Percentiles rank a stretch among this genome's conserved stretches.
Conservation (phyloP, 176 grass and related monocot genomes). For the Ensete ventricosum region DNA sequence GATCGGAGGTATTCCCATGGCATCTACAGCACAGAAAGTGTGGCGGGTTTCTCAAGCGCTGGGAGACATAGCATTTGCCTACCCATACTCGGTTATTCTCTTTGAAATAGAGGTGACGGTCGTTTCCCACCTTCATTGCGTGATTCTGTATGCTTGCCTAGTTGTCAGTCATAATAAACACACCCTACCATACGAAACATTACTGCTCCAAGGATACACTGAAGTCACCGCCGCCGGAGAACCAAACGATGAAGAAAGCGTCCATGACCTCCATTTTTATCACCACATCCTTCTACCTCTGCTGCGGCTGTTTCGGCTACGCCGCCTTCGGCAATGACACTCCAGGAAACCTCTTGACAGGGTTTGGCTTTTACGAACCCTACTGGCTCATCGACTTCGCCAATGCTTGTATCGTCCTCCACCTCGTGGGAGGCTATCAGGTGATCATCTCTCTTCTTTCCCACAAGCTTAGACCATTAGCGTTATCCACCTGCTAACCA, state of each 20-base stretch:
- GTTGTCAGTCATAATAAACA: too few species aligned
- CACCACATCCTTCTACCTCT: constrained; percentile 84
- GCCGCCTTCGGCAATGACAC: constrained; percentile 59
- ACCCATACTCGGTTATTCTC: constrained; percentile 58
- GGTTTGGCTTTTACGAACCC: constrained; percentile 62
- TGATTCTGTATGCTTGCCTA: too few species aligned
- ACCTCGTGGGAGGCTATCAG: constrained; percentile 68
- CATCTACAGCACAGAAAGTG: constrained; percentile 29
- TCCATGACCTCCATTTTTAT: constrained; percentile 47
- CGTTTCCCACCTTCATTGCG: too few species aligned
- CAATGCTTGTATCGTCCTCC: constrained; percentile 64
- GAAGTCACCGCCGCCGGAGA: constrained; percentile 59
- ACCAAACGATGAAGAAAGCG: constrained; percentile 77
- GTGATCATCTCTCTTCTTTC: background rate
- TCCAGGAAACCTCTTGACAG: constrained; percentile 70
- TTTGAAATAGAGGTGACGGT: constrained; percentile 50
- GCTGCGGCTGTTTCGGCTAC: constrained; percentile 86
- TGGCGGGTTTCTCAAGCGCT: constrained; percentile 63
- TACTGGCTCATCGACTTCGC: constrained; percentile 81
- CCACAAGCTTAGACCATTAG: too few species aligned
- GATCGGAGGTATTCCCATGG: constrained; percentile 35
- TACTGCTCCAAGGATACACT: constrained; percentile 40
- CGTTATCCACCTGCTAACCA: background rate
- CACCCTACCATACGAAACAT: too few species aligned
- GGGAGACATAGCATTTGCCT: constrained; percentile 52